Base-by-base conservation (phyloP, 2,329 filamentous ascomycete genomes). In the Phialophora tarda region DNA sequence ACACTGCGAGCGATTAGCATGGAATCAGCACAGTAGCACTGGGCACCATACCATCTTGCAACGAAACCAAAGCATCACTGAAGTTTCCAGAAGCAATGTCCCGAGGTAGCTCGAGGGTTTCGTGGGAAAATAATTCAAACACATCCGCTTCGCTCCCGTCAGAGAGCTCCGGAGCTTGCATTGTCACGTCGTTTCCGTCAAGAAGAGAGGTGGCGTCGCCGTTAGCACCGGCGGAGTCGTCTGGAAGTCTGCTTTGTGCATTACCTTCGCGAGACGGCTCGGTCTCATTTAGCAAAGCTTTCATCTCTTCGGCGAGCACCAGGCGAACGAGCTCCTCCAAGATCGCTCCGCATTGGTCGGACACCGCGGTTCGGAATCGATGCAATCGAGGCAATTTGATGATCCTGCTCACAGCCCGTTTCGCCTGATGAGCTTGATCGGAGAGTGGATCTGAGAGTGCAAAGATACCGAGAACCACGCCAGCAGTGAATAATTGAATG, bases 401-500 rank as follows among this genome's bases (percentile, higher is more conserved):
- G 38, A 69, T 69, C 44, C 60, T 64, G 59, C 67, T 61, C 21
- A 82, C 77, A 4, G 76, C 79, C 28, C 79, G 75, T 65, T 82
- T 82, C 0, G 78, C 76, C 56, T 78, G 76, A 67, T 82, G 80
- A 1, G 80, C 79, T 34, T 74, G 72, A 62, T 81, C 77, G 0
- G 79, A 80, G 1, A 82, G 74, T 1, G 79, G 78, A 48, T 82
- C 78, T 1, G 79, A 80, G 1, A 82, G 73, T 1, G 81, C 79
- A 56, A 79, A 75, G 1, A 82, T 77, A 17, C 78, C 76, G 53
- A 82, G 75, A 7, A 82, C 80, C n/a, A 82, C 78, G 7, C 80
- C 78, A 1, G 80, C 77, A 53, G 80, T 80, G 73, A 82, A 82
- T 7, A 81, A 66, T 61, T 82, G 82, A 64, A 82, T 80, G 4